Percentiles rank a stretch among this genome's conserved stretches.
phyloP scores from a whole-genome alignment of 805 yeast species.

The Myxozyma monticola region DNA sequence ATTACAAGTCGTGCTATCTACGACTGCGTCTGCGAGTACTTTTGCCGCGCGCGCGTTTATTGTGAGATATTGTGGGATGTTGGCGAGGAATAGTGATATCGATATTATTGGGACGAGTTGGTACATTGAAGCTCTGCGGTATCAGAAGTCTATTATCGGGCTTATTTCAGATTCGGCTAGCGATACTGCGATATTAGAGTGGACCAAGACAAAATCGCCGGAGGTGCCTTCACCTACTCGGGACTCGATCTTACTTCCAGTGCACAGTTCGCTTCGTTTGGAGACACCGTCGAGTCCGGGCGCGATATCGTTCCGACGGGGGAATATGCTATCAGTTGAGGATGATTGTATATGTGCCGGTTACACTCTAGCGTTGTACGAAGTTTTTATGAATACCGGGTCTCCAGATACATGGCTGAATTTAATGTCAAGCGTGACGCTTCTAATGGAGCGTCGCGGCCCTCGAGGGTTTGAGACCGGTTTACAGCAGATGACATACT shows the following conservation, averaged over 20 bases:
- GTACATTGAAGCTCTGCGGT: constrained; percentile 10
- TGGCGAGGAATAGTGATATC: constrained; percentile 1
- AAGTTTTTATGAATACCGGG: not conserved
- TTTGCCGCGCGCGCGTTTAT: constrained; percentile 13
- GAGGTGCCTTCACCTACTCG: too few species aligned
- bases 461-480: not conserved
- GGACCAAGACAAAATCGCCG: too few species aligned
- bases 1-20: constrained; percentile 11
- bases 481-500: not conserved
- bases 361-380: constrained; percentile 15
- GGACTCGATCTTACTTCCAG: too few species aligned
- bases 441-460: not conserved
- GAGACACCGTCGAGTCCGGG: too few species aligned
- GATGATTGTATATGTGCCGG: constrained; percentile 16
- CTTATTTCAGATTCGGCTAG: too few species aligned
- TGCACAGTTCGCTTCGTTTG: too few species aligned
- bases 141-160: constrained; percentile 8
- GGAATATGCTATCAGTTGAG: too few species aligned
- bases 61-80: constrained; percentile 10
- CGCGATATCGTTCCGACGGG: too few species aligned
- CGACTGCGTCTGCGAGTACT: constrained; percentile 9
- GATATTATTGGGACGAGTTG: constrained; percentile 10
- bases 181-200: too few species aligned
- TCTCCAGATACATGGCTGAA: not conserved
- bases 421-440: not conserved